Percentiles rank a stretch among this genome's conserved stretches.
These are phyloP conservation scores for Aureobasidium sp. DNA, from an alignment of 2,329 filamentous ascomycete species.

Conservation along the genomic window DNA sequence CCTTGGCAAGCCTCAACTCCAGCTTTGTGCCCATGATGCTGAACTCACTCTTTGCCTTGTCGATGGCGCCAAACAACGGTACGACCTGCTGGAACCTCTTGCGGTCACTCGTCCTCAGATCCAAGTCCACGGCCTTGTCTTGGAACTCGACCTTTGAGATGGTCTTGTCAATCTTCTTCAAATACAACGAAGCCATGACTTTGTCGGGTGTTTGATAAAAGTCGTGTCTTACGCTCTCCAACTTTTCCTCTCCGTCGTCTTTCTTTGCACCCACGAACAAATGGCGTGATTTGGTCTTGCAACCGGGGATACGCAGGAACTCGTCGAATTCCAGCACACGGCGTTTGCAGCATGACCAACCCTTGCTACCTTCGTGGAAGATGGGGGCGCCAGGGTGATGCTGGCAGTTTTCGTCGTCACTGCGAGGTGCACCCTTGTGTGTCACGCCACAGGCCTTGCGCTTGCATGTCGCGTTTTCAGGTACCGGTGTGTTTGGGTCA, in stretches of 20 bases:
- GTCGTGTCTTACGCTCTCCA: slow-evolving; percentile 74
- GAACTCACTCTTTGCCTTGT: slow-evolving; percentile 64
- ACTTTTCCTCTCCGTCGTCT: slow-evolving; percentile 59
- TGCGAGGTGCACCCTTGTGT: slow-evolving; percentile 53
- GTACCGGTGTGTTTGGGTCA: slow-evolving; percentile 65
- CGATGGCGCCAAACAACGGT: slow-evolving; percentile 68
- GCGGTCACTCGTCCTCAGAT: slow-evolving; percentile 76
- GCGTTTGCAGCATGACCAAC: slow-evolving; percentile 93
- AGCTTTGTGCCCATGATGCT: slow-evolving; percentile 85
- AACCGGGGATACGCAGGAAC: slow-evolving; percentile 93
- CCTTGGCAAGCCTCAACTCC: slow-evolving; percentile 66
- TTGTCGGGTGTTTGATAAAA: slow-evolving; percentile 86
- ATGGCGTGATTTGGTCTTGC: slow-evolving; percentile 72
- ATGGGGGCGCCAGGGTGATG: slow-evolving; percentile 86
- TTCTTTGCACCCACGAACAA: slow-evolving; percentile 71
- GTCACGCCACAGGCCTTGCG: slow-evolving; percentile 62
- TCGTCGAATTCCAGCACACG: slow-evolving; percentile 94
- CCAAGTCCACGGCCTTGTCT: slow-evolving; percentile 56
- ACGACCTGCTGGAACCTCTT: slow-evolving; percentile 74
- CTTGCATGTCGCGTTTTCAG: slow-evolving; percentile 67
- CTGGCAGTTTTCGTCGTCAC: slow-evolving; percentile 69
- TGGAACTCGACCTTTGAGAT: slow-evolving; percentile 64
- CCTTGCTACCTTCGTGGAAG: slow-evolving; percentile 97
- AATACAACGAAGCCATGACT: slow-evolving; percentile 85
- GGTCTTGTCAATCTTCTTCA: slow-evolving; percentile 92